Evolutionary conservation across 2,329 filamentous ascomycete genomes (phyloP).

Genomic region (Alternaria panax): DNA sequence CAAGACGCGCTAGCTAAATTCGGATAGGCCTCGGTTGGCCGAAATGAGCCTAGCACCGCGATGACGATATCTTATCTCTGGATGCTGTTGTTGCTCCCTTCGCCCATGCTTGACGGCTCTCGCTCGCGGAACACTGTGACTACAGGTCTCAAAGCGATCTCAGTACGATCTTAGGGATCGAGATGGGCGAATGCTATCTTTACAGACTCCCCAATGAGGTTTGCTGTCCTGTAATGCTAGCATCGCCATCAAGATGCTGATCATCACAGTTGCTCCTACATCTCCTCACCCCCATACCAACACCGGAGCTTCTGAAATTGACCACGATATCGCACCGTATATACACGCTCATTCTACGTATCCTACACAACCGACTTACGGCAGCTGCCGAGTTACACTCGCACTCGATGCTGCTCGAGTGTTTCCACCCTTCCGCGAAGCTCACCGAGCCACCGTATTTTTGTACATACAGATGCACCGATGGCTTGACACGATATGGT

Average conservation of each 20-base stretch:
- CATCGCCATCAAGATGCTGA: conserved; percentile 22
- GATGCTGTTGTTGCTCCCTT: conserved; percentile 13
- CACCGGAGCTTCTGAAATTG: conserved; percentile 59
- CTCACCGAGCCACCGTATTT: conserved; percentile 72
- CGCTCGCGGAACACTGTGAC: neutral
- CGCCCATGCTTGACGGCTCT: conserved; percentile 17
- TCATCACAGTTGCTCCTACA: conserved; percentile 51
- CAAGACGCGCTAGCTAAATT: conserved; percentile 28
- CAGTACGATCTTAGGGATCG: neutral
- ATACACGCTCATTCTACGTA: conserved; percentile 67
- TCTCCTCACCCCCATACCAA: conserved; percentile 53
- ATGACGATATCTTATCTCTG: conserved; percentile 45
- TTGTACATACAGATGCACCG: conserved; percentile 72
- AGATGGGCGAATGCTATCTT: conserved; percentile 41
- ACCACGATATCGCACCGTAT: conserved; percentile 69
- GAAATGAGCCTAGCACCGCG: conserved; percentile 13
- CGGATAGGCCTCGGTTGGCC: conserved; percentile 15
- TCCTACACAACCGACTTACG: conserved; percentile 70
- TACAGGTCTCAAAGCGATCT: neutral
- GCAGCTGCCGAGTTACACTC: conserved; percentile 64
- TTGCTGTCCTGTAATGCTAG: conserved; percentile 3
- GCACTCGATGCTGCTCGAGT: conserved; percentile 77
- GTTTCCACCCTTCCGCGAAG: conserved; percentile 75
- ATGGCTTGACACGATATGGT: conserved; percentile 60
- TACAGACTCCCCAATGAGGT: conserved; percentile 51